Conservation (phyloP, 78 protist genomes). For the Monosiga brevicollis region DNA sequence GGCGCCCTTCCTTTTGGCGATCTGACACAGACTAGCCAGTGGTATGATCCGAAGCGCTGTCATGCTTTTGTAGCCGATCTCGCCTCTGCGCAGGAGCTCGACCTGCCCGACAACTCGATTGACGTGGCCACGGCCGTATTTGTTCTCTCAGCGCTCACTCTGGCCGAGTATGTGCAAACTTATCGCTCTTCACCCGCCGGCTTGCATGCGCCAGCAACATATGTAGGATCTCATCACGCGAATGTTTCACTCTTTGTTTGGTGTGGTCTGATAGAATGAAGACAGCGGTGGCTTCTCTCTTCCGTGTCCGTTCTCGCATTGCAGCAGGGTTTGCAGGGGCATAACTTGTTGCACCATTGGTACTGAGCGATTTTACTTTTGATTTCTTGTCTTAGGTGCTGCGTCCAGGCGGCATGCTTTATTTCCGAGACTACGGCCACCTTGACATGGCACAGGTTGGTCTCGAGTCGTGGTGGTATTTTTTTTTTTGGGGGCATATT, state of each 20-base stretch:
- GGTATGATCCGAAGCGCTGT: not conserved
- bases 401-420: slow-evolving; percentile 34
- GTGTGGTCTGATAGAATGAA: no score
- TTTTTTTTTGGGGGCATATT: not conserved
- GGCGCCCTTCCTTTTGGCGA: not conserved
- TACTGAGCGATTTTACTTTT: no score
- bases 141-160: slow-evolving; percentile 38
- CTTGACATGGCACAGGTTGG: slow-evolving; percentile 29
- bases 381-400: no score
- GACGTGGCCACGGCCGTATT: slow-evolving; percentile 20
- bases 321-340: no score
- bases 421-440: slow-evolving; percentile 42
- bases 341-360: no score
- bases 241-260: no score
- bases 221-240: no score
- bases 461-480: not conserved
- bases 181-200: not conserved
- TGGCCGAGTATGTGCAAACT: not conserved
- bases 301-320: no score
- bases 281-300: no score
- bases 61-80: slow-evolving; percentile 21
- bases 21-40: not conserved
- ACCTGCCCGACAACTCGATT: not conserved
- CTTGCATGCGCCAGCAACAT: not conserved
- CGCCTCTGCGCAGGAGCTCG: not conserved